Evolutionary conservation across 805 yeast genomes (phyloP).

Genomic region (Candida chauliodis): DNA sequence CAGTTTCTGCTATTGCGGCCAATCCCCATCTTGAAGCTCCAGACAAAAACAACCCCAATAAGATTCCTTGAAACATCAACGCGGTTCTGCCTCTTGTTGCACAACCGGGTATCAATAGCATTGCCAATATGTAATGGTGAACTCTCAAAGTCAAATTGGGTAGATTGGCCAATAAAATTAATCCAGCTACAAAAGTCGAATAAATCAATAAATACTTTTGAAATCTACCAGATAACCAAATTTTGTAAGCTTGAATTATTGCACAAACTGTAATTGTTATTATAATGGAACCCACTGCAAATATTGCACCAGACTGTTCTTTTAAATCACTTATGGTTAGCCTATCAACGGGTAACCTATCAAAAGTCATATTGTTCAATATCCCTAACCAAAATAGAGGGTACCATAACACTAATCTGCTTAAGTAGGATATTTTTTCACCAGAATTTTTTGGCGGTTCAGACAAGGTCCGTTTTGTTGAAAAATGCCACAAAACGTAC

Average conservation of each 20-base stretch:
- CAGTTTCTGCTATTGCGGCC: constrained; percentile 83
- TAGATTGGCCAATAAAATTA: constrained; percentile 44
- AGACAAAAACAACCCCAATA: constrained; percentile 74
- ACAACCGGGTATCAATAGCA: constrained; percentile 80
- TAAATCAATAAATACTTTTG: constrained; percentile 57
- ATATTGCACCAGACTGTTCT: constrained; percentile 72
- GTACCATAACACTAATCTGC: constrained; percentile 60
- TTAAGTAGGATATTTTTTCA: constrained; percentile 32
- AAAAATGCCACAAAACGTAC: constrained; percentile 63
- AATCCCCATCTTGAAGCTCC: constrained; percentile 94
- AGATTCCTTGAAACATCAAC: constrained; percentile 75
- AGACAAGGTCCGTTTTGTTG: constrained; percentile 48
- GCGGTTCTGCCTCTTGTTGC: constrained; percentile 69
- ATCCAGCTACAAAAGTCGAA: constrained; percentile 36
- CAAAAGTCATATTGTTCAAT: constrained; percentile 84
- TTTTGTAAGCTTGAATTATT: constrained; percentile 66
- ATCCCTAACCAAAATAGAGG: constrained; percentile 82
- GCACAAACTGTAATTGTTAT: constrained; percentile 50
- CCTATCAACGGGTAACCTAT: constrained; percentile 83
- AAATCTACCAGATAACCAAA: constrained; percentile 79
- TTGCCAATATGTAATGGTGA: constrained; percentile 76
- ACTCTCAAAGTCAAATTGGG: constrained; percentile 74
- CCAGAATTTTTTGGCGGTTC: constrained; percentile 8
- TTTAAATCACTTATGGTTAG: constrained; percentile 67
- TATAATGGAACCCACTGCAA: constrained; percentile 55